phyloP scores from a whole-genome alignment of 768 basidiomycete genomes.

The Leccinum barrowsii region DNA sequence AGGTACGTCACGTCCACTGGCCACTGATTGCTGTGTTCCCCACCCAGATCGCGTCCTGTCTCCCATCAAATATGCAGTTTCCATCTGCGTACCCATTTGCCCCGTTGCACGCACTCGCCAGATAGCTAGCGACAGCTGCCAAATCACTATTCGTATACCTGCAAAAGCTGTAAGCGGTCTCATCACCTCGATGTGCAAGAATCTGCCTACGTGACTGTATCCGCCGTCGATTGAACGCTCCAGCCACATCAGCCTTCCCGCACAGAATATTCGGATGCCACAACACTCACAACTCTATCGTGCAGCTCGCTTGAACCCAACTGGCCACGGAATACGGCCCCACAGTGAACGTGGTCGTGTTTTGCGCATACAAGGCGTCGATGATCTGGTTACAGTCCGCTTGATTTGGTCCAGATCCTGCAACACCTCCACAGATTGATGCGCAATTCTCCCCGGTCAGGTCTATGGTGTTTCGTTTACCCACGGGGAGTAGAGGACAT shows the following conservation, averaged over 20 bases:
- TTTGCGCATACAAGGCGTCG: not conserved
- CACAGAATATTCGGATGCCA: not conserved
- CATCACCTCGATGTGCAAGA: not conserved
- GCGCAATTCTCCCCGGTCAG: constrained; percentile 3
- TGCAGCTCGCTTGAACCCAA: constrained; percentile 5
- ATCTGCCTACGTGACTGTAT: constrained; percentile 1
- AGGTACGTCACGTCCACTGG: not conserved
- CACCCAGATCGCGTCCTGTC: not conserved
- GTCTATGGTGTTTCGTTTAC: not conserved
- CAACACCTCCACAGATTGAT: not conserved
- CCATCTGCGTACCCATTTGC: not conserved
- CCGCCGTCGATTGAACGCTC: constrained; percentile 5
- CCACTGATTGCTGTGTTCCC: constrained; percentile 1
- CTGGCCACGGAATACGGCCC: not conserved
- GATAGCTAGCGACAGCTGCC: not conserved
- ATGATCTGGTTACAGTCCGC: constrained; percentile 6
- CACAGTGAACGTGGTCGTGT: not conserved
- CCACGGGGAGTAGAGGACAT: not conserved
- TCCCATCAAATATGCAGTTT: constrained; percentile 5
- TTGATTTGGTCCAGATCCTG: constrained; percentile 5
- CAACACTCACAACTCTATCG: constrained; percentile 3
- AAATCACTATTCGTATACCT: constrained; percentile 5
- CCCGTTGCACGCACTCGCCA: not conserved
- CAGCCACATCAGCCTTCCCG: not conserved
- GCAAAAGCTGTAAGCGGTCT: not conserved